Base-by-base conservation (phyloP, 768 basidiomycete species). In the Termitomyces sp. region DNA sequence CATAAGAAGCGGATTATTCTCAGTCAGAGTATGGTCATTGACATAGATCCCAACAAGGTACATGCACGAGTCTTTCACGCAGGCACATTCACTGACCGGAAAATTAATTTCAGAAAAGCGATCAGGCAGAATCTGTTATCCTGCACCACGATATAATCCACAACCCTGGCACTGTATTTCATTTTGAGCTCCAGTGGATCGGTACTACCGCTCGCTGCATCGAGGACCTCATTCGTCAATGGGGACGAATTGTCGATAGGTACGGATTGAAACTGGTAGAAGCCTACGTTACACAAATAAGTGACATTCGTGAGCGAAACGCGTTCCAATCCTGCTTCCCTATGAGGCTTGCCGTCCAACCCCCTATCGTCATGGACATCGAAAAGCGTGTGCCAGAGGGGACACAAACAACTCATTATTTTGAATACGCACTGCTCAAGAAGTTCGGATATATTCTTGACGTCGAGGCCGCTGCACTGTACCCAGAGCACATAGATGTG, bases 141-240 rank as follows among this genome's bases (percentile, higher is more conserved):
- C 77, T 98, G 26, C 95, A 98, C 68, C 86, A 95, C 70, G 97
- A 98, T 72, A 84, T 97, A 56, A 90, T 96, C 53, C 96, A 98
- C 70, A 98, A 98, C 66, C 90, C 93, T 0, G 83, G 79, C n/a
- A 96, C 89, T 29, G 92, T 90, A 58, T 97, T 97, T 74, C 96
- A 98, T 70, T 94, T 98, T 65, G 95, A 99, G 71, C 78, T 99
- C 29, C 92, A 96, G 60, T 99, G 97, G 96, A 88, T 98, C 41
- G 94, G 93, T 2, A 90, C 94, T 2, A 94, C 94, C 1, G 93
- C 94, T 24, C 84, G 91, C 22, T 88, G 87, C 61, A 90, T 98
- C 52, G 95, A 98, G 62, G 94, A 96, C 62, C 81, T 88, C 52
- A 78, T 97, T 24, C 84, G 88, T 39, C 79, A 82, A 52, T 94